Evolutionary conservation across 169 alveolate species (phyloP).

Genomic region (Plasmodium ovale): DNA sequence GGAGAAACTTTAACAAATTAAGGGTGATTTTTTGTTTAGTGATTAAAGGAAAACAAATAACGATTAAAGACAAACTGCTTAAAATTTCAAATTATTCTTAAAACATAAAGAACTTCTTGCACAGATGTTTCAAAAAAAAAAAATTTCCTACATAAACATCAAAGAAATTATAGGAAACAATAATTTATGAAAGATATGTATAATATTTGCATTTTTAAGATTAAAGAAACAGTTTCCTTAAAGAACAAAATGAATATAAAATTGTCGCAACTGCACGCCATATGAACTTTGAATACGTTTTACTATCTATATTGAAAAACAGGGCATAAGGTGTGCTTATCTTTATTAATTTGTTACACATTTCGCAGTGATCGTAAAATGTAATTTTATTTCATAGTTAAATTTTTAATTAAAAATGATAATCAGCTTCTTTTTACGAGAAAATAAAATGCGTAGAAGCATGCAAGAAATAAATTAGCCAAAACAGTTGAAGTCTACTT

Average conservation of each 20-base stretch:
- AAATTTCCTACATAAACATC: neutral
- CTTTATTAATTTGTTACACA: neutral
- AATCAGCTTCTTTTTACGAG: neutral
- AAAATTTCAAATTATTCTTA: neutral
- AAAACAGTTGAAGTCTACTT: too few species aligned
- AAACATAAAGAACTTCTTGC: neutral
- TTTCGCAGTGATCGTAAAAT: neutral
- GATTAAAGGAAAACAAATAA: neutral
- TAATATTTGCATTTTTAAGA: neutral
- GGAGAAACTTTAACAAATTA: neutral
- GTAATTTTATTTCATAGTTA: neutral
- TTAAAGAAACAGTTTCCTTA: conserved; percentile 6
- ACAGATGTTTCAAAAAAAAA: neutral
- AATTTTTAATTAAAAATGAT: too few species aligned
- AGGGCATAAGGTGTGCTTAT: neutral
- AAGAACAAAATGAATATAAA: conserved; percentile 10
- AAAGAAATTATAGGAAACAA: neutral
- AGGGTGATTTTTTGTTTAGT: neutral
- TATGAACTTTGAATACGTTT: neutral
- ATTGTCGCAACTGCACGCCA: neutral
- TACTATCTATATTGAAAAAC: neutral
- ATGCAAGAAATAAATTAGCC: too few species aligned
- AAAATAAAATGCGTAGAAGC: neutral
- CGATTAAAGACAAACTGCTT: neutral
- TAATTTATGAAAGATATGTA: neutral